Conservation (phyloP, 1,284 basidiomycete species). For the Ganoderma lucidum region DNA sequence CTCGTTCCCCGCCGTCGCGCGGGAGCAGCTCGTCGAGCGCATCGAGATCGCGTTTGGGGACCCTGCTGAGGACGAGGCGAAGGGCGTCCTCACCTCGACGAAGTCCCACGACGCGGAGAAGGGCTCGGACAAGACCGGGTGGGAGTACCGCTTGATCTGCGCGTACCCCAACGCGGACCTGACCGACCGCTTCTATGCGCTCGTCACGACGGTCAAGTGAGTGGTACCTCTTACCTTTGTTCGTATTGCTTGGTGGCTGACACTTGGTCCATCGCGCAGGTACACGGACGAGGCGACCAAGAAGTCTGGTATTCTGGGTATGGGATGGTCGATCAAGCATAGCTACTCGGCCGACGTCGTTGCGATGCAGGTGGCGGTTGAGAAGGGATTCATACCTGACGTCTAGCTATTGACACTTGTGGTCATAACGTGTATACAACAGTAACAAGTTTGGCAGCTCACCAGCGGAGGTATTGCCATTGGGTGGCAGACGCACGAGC, state of each 20-base stretch:
- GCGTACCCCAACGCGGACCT: constrained; percentile 4
- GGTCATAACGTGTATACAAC: background rate
- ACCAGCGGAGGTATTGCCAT: background rate
- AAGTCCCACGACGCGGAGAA: background rate
- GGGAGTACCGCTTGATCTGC: constrained; percentile 5
- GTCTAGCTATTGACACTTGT: background rate
- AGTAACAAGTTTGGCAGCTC: background rate
- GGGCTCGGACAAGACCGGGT: background rate
- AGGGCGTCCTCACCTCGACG: background rate
- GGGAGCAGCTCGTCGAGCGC: background rate
- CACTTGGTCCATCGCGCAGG: background rate
- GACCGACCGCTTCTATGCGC: background rate
- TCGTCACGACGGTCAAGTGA: background rate
- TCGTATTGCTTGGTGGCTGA: background rate
- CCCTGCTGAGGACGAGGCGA: background rate
- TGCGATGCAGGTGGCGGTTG: constrained; percentile 3
- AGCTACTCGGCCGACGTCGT: background rate
- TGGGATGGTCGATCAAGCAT: background rate
- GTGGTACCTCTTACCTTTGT: background rate
- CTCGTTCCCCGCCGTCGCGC: background rate
- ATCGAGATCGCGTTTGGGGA: background rate
- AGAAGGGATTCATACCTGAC: background rate
- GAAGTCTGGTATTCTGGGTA: background rate
- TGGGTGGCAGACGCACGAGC: no score
- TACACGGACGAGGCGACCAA: background rate